A percentile compares a stretch with the other conserved stretches of the same genome.
Conservation (phyloP, 768 basidiomycete species). For the Rubroboletus satanas region DNA sequence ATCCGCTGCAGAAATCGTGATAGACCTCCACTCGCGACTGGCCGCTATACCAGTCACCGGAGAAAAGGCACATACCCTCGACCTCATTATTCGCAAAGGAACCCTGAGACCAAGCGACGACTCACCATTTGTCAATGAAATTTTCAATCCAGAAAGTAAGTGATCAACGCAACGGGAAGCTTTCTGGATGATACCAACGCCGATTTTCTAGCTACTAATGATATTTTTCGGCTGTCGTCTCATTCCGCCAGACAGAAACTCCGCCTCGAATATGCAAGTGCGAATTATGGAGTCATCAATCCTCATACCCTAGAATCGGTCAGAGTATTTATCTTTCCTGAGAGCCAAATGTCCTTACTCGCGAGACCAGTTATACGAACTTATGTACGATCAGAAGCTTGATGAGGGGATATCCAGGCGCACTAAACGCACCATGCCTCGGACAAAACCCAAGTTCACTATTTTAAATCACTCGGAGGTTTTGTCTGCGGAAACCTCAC, state of each 20-base stretch:
- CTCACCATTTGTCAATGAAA: slow-evolving; percentile 51
- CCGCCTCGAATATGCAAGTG: slow-evolving; percentile 43
- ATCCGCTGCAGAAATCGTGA: slow-evolving; percentile 44
- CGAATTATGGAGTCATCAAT: slow-evolving; percentile 55
- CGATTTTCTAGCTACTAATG: slow-evolving; percentile 36
- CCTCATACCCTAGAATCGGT: slow-evolving; percentile 43
- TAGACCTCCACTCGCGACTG: slow-evolving; percentile 42
- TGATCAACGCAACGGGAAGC: not conserved
- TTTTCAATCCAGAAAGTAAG: slow-evolving; percentile 49
- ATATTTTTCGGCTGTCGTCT: slow-evolving; percentile 37
- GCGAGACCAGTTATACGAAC: slow-evolving; percentile 41
- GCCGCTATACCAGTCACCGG: slow-evolving; percentile 26
- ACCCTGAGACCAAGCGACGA: slow-evolving; percentile 50
- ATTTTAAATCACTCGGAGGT: slow-evolving; percentile 38
- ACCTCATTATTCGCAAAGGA: slow-evolving; percentile 51
- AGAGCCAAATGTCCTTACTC: not conserved
- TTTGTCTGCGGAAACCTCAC: slow-evolving; percentile 26
- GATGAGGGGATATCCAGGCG: slow-evolving; percentile 41
- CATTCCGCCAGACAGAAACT: slow-evolving; percentile 34
- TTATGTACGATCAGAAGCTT: slow-evolving; percentile 48
- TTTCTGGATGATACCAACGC: not conserved
- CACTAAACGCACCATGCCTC: slow-evolving; percentile 12
- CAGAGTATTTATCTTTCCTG: slow-evolving; percentile 9
- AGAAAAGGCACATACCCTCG: slow-evolving; percentile 36
- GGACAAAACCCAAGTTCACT: slow-evolving; percentile 29